Base-by-base conservation (phyloP, 352 stramenopile genomes). In the Albugo laibachii region DNA sequence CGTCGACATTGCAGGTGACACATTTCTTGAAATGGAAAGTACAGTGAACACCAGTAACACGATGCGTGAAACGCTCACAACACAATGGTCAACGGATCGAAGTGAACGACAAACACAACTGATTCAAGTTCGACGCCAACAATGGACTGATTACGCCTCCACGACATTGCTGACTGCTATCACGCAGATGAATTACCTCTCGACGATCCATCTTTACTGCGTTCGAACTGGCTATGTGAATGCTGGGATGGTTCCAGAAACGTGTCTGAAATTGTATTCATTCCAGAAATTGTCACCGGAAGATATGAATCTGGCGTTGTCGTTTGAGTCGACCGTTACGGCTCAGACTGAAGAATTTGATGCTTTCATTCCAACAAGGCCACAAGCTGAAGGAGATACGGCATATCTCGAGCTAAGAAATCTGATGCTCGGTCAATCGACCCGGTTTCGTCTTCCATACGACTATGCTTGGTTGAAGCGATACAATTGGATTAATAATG, bases 341-440 rank as follows among this genome's bases (percentile, higher is more conserved):
- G 24, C 24, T 10, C 24, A 31, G 24, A 31, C 24, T 10, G 24
- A 31, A 31, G 24, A 43, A 24, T 24, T 43, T 43, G 16, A 24
- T 11, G 47, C 20, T 16, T 49, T 24, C 36, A 52, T 52, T 48
- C 47, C 47, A 15, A 52, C 47, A 3, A 19, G 16, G 5, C 47
- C 47, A 14, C n/a, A 47, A 35, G 19, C 11, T 27, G 18, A 10
- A 18, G 37, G 48, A 15, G 47, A 52, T 37, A 49, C 34, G 35
- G 47, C 19, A 15, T 49, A 8, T 27, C 46, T 52, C 12, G 47
- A 52, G 6, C 11, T 52, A 10, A 5, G 13, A 31, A 16, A 21
- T 8, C 18, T 52, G 2, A 52, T 52, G 47, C 8, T 5, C 24
- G 47, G 47, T 31, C 36, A 48, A n/a, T 15, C 47, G n/a, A 35